A percentile compares a stretch with the other conserved stretches of the same genome.
Conservation (phyloP, 1,284 basidiomycete species). For the Ganoderma lucidum region DNA sequence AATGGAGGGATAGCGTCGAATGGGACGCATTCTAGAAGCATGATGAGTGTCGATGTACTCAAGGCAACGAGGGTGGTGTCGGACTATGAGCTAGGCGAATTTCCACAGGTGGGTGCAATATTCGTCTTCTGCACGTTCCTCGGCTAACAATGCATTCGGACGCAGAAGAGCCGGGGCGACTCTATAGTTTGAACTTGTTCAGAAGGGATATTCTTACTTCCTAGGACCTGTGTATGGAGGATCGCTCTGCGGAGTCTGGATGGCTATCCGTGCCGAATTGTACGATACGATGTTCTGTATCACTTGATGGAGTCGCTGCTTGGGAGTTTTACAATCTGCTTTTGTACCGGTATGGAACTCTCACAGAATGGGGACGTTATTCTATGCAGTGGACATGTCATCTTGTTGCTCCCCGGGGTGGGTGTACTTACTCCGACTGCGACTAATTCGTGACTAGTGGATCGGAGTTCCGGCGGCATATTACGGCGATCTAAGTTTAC, state of each 20-base stretch:
- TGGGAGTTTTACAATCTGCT: background rate
- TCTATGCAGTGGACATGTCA: background rate
- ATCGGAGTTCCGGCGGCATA: background rate
- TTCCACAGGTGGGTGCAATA: background rate
- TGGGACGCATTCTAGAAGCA: background rate
- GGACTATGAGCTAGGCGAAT: background rate
- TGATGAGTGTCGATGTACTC: background rate
- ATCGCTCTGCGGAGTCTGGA: background rate
- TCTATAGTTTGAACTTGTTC: background rate
- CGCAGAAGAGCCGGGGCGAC: slow-evolving; percentile 1
- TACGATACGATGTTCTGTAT: background rate
- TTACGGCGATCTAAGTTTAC: background rate
- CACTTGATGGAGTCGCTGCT: background rate
- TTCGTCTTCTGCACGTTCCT: background rate
- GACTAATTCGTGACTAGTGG: background rate
- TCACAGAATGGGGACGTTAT: background rate
- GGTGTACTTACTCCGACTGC: background rate
- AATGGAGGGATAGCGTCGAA: background rate
- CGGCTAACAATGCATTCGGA: background rate
- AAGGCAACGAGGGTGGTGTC: slow-evolving; percentile 2
- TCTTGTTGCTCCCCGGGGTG: background rate
- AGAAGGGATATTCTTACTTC: background rate
- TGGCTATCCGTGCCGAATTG: background rate
- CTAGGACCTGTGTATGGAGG: background rate
- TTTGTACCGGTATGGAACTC: background rate